Evolutionary conservation across 2,329 filamentous ascomycete genomes (phyloP), one percentile per base, ranked within the genome.

Genomic region (Neonectria faginata): DNA sequence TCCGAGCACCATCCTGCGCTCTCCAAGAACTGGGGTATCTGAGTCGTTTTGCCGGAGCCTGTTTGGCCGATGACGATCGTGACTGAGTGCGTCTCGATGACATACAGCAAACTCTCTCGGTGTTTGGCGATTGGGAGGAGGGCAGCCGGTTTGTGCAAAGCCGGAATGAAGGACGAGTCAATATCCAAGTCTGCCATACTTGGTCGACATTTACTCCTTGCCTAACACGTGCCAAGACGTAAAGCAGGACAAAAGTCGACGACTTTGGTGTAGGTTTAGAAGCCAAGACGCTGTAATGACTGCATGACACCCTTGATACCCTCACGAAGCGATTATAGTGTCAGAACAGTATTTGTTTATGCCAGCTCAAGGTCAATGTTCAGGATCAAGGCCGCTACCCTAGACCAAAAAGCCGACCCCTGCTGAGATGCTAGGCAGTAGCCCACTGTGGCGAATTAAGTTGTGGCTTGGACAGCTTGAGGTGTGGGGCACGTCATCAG

Each of bases 21-120:
- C 62, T 97, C 90, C 12, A 98, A 86, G 73, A 92, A 98, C 72
- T 97, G 95, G 1, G 96, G 96, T 47, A 98, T 91, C 76, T 98
- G 96, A 0, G 96, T 98, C 1, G 94, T 97, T 80, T 98, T 98
- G 45, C 95, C 94, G 25, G 92, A 97, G 4, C 96, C 96, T 1
- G 96, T 98, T 76, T 97, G 94, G 9, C 95, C 96, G 59, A 98
- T 89, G 12, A 98, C 89, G 55, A 98, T 93, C 0, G 92, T 95
- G 62, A 98, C 91, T 0, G 92, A 91, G 68, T 89, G 88, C 8
- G 88, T 94, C 77, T 98, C 95, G 63, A 97, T 87, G 14, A 94
- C 85, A 79, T 97, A 98, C 2, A 97, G 86, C 2, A 99, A 83
- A 58, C 85, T 89, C 61, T 96, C 86, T 67, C 89, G 89, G 72